Evolutionary conservation across 768 basidiomycete species (phyloP), one percentile per base, ranked within the genome.

Genomic region (Kwoniella sp.): DNA sequence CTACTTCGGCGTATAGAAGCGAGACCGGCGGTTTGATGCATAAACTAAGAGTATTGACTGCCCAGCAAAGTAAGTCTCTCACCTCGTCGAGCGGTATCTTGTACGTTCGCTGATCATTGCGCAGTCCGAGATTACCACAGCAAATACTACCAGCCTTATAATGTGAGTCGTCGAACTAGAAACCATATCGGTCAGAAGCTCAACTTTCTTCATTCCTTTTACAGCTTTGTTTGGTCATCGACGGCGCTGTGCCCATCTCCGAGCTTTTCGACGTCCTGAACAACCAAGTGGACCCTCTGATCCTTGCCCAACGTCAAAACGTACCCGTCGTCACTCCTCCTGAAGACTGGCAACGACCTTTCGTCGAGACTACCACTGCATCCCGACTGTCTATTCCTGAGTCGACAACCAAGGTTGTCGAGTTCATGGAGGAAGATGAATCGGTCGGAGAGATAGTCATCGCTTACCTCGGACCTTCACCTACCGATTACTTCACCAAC

Each of bases 21-120:
- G 96, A 99, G 84, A 98, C 94, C 0, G 96, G 96, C 22, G 96
- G 96, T 26, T 81, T 98, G 37, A 93, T 97, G 91, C 87, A 90
- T 65, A 91, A 91, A 1, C 82, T 99, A 25, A 86, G 96, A 25
- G 85, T 88, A 15, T 83, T 99, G 64, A 88, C 87, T 1, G 88
- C 92, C 24, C 88, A 96, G 68, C 88, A 96, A 83, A 96, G 93
- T 94, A 79, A 75, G 81, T 58, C 1, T 21, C 17, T 3, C 2
- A 44, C n/a, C 21, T 21, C 44, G 10, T 12, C 2, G 17, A 63
- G 26, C 19, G n/a, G n/a, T n/a, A n/a, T n/a, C n/a, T n/a, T 22
- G 25, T n/a, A 12, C 60, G 9, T 19, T 13, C 21, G 29, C 46
- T 58, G 22, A 55, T 15, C 17, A 7, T 15, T 68, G 17, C 2